Conservation (phyloP, 768 basidiomycete species). For the Auriscalpium vulgare region DNA sequence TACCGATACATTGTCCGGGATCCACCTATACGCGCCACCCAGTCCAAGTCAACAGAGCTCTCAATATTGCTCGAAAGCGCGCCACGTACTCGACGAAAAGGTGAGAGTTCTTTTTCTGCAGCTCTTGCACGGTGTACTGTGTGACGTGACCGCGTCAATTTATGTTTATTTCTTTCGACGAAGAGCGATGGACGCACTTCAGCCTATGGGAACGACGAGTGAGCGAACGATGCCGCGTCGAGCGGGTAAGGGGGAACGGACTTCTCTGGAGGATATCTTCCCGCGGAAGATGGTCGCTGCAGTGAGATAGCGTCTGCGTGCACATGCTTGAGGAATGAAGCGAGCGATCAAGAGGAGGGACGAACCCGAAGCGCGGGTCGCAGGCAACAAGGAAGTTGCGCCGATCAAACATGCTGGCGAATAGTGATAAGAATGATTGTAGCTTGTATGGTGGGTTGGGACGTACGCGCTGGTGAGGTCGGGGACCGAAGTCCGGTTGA, state of each 20-base stretch:
- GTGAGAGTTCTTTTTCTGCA: slow-evolving; percentile 68
- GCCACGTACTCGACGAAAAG: slow-evolving; percentile 71
- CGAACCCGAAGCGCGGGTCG: slow-evolving; percentile 71
- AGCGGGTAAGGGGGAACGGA: slow-evolving; percentile 30
- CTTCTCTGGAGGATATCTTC: slow-evolving; percentile 72
- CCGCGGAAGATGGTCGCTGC: slow-evolving; percentile 86
- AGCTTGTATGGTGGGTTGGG: background rate
- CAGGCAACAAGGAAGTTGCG: slow-evolving; percentile 76
- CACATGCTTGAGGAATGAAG: background rate
- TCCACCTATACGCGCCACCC: slow-evolving; percentile 49
- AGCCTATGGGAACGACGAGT: slow-evolving; percentile 15
- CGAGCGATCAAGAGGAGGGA: slow-evolving; percentile 3
- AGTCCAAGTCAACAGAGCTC: too few relatives aligned
- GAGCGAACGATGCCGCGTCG: slow-evolving; percentile 22
- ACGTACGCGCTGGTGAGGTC: slow-evolving; percentile 73
- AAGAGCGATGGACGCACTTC: slow-evolving; percentile 18
- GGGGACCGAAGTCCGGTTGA: slow-evolving; percentile 49
- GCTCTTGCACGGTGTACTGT: slow-evolving; percentile 60
- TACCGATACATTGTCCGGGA: slow-evolving; percentile 84
- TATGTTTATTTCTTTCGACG: background rate
- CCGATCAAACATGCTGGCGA: slow-evolving; percentile 67
- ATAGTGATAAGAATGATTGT: background rate
- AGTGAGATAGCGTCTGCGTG: slow-evolving; percentile 64
- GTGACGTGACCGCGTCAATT: too few relatives aligned
- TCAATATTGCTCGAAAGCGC: too few relatives aligned